Conservation (phyloP, 192 early-diverging fungal species). For the Cetraspora pellucida region DNA sequence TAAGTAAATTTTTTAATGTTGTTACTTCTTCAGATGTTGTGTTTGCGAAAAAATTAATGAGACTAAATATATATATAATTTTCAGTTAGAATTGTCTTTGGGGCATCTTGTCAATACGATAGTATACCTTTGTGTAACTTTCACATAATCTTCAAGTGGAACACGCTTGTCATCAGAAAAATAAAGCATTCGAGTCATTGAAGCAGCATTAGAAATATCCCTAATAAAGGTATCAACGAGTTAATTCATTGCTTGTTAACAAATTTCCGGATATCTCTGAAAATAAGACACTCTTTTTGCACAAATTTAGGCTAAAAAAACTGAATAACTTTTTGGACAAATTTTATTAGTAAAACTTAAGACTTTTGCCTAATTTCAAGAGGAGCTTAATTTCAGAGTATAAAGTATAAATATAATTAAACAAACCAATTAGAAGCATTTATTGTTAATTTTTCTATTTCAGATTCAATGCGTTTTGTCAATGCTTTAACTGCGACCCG, state of each 20-base stretch:
- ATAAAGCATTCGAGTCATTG: constrained; percentile 44
- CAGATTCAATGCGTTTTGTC: constrained; percentile 42
- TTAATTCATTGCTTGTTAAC: not conserved
- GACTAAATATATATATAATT: constrained; percentile 5
- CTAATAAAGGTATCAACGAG: constrained; percentile 27
- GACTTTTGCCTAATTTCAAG: too few species aligned
- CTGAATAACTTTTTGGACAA: too few species aligned
- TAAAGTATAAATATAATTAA: not conserved
- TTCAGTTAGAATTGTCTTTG: not conserved
- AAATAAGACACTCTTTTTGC: too few species aligned
- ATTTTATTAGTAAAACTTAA: too few species aligned
- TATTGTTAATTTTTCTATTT: constrained; percentile 49
- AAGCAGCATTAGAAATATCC: constrained; percentile 43
- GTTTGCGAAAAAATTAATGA: constrained; percentile 26
- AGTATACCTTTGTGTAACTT: constrained; percentile 50
- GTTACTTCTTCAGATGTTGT: constrained; percentile 24
- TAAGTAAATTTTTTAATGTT: constrained; percentile 38
- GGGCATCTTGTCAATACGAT: too few species aligned
- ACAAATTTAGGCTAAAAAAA: too few species aligned
- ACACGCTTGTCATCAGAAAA: constrained; percentile 43
- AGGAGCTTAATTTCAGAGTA: not conserved
- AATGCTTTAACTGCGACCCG: constrained; percentile 46
- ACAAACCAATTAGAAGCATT: constrained; percentile 55
- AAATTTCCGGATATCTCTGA: not conserved
- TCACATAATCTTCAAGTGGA: constrained; percentile 45